These are phyloP conservation scores for Baudoinia panamericana DNA, from an alignment of 495 filamentous ascomycete species.

Conservation along the genomic window DNA sequence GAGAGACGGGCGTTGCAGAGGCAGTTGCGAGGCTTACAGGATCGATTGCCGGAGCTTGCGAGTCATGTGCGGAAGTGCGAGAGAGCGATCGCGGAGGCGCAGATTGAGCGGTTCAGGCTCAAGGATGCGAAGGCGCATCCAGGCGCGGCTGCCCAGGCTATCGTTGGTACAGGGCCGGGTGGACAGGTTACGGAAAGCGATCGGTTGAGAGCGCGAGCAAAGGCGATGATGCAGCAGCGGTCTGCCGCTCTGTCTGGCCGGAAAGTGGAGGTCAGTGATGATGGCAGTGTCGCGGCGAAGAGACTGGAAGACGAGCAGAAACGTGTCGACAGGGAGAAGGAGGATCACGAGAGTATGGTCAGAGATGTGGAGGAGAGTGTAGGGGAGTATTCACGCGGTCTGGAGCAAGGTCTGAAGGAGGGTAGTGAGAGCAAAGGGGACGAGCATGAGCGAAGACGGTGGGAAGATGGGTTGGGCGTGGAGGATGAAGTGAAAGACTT, in stretches of 20 bases:
- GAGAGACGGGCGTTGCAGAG: slow-evolving; percentile 76
- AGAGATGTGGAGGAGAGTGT: slow-evolving; percentile 94
- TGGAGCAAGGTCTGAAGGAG: slow-evolving; percentile 80
- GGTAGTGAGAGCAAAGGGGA: slow-evolving; percentile 51
- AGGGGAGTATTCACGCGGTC: slow-evolving; percentile 66
- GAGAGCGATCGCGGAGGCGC: slow-evolving; percentile 81
- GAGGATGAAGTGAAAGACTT: slow-evolving; percentile 95
- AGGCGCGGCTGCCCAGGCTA: slow-evolving; percentile 61
- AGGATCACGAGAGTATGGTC: slow-evolving; percentile 92
- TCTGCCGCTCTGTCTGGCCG: slow-evolving; percentile 83
- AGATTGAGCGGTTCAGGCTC: slow-evolving; percentile 84
- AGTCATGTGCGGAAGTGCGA: slow-evolving; percentile 84
- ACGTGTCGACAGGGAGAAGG: slow-evolving; percentile 65
- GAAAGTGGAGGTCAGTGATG: slow-evolving; percentile 48
- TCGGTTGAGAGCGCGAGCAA: slow-evolving; percentile 84
- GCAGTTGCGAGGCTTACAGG: slow-evolving; percentile 75
- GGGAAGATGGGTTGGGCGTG: slow-evolving; percentile 94
- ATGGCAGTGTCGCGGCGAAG: slow-evolving; percentile 63
- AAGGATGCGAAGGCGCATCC: slow-evolving; percentile 90
- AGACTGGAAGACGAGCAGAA: slow-evolving; percentile 74
- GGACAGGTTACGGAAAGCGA: slow-evolving; percentile 87
- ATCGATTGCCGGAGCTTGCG: slow-evolving; percentile 81
- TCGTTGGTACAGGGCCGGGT: slow-evolving; percentile 88
- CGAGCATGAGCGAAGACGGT: slow-evolving; percentile 84
- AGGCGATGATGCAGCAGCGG: slow-evolving; percentile 95